Conservation (phyloP, 805 yeast genomes). For the Komagataella mondaviorum region DNA sequence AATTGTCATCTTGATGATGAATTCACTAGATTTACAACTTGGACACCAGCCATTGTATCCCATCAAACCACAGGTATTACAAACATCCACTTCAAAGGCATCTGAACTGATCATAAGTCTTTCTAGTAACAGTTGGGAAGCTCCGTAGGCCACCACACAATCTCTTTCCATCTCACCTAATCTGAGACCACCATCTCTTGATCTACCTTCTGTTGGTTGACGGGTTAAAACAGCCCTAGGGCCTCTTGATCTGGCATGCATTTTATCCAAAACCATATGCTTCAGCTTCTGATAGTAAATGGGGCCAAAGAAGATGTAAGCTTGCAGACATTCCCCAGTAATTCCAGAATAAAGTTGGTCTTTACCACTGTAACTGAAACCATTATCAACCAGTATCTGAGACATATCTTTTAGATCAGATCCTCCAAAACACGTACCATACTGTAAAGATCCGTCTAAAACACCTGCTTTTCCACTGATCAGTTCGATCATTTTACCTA, state of each 20-base stretch:
- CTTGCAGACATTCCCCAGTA: constrained; percentile 94
- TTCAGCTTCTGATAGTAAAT: constrained; percentile 95
- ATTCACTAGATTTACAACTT: constrained; percentile 82
- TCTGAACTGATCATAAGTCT: constrained; percentile 94
- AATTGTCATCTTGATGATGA: constrained; percentile 84
- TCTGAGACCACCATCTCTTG: constrained; percentile 97
- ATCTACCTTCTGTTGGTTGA: constrained; percentile 98
- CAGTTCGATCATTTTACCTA: constrained; percentile 94
- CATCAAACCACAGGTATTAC: constrained; percentile 91
- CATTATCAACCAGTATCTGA: constrained; percentile 74
- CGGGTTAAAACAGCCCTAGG: constrained; percentile 96
- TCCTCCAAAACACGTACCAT: constrained; percentile 98
- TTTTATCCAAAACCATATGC: constrained; percentile 97
- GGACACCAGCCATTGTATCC: constrained; percentile 98
- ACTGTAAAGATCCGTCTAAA: constrained; percentile 77
- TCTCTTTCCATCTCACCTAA: constrained; percentile 99
- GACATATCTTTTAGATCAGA: constrained; percentile 95
- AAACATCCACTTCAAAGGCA: constrained; percentile 94
- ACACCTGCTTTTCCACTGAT: constrained; percentile 98
- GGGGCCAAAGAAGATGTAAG: constrained; percentile 97
- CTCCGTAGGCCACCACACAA: constrained; percentile 98
- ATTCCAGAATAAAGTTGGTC: constrained; percentile 96
- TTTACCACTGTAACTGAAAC: constrained; percentile 90
- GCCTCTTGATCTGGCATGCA: constrained; percentile 99
- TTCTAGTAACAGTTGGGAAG: constrained; percentile 86